Evolutionary conservation across 345 rosid species (phyloP).

Genomic region (Arabidopsis suecica): DNA sequence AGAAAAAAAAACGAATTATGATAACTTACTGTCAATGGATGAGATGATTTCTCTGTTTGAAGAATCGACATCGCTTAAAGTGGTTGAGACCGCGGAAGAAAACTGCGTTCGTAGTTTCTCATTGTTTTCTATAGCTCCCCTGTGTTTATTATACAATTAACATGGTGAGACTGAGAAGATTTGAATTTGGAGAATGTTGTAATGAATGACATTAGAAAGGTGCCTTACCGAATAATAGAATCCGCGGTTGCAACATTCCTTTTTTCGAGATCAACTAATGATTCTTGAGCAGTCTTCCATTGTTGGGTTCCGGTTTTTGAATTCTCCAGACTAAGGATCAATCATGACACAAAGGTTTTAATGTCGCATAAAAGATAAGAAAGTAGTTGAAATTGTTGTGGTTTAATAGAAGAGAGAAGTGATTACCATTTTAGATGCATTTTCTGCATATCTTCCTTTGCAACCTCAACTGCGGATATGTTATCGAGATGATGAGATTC

Average conservation of each 20-base stretch:
- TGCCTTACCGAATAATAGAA: conserved; percentile 74
- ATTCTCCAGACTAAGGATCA: conserved; percentile 44
- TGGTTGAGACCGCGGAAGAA: conserved; percentile 72
- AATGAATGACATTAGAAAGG: neutral
- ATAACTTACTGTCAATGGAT: conserved; percentile 75
- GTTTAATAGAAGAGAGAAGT: neutral
- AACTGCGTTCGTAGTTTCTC: conserved; percentile 62
- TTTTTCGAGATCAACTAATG: conserved; percentile 71
- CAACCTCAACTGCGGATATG: conserved; percentile 68
- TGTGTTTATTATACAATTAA: conserved; percentile 35
- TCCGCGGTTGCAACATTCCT: conserved; percentile 75
- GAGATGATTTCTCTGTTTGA: conserved; percentile 63
- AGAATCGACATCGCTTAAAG: conserved; percentile 59
- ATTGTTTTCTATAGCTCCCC: conserved; percentile 76
- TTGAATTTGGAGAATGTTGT: neutral
- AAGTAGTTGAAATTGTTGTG: neutral
- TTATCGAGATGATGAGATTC: conserved; percentile 77
- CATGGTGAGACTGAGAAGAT: neutral
- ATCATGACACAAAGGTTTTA: neutral
- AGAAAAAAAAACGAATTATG: neutral
- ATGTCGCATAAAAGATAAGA: neutral
- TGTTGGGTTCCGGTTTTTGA: conserved; percentile 72
- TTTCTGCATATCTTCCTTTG: conserved; percentile 75
- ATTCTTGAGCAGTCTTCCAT: conserved; percentile 85
- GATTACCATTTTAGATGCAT: conserved; percentile 79